Percentiles rank a stretch among this genome's conserved stretches.
phyloP scores from a whole-genome alignment of 208 protist species.

The Leishmania martiniquensis region DNA sequence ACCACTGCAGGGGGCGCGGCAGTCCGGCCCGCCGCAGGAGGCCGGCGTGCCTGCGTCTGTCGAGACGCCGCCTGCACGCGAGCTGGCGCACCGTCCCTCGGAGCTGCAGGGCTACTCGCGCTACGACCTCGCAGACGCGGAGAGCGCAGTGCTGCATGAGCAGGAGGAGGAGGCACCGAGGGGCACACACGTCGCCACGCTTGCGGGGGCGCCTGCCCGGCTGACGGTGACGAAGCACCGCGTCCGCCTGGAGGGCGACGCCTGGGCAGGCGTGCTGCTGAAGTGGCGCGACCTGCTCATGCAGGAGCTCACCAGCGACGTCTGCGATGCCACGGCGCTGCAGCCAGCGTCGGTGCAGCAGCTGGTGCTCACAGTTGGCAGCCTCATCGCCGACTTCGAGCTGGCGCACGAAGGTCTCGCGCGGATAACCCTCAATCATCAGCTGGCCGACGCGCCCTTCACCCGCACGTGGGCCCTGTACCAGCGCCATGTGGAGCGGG shows the following conservation, averaged over 20 bases:
- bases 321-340: constrained; percentile 31
- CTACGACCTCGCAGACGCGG: not conserved
- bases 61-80: no score
- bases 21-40: no score
- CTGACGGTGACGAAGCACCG: constrained; percentile 36
- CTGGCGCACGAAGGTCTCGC: constrained; percentile 21
- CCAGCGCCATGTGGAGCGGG: not conserved
- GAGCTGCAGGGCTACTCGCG: not conserved
- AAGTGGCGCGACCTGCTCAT: constrained; percentile 28
- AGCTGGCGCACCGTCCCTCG: not conserved
- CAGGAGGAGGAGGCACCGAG: no score
- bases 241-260: constrained; percentile 45
- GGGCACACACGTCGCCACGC: not conserved
- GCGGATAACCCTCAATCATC: constrained; percentile 19
- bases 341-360: constrained; percentile 6
- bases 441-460: constrained; percentile 18
- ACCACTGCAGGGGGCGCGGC: no score
- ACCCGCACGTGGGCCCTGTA: constrained; percentile 27
- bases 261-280: constrained; percentile 39
- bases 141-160: not conserved
- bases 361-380: constrained; percentile 25
- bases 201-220: not conserved
- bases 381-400: constrained; percentile 32
- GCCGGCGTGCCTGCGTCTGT: no score
- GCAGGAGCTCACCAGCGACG: constrained; percentile 44